phyloP scores from a whole-genome alignment of 2,329 filamentous ascomycete genomes.

The Penicillium sp. region DNA sequence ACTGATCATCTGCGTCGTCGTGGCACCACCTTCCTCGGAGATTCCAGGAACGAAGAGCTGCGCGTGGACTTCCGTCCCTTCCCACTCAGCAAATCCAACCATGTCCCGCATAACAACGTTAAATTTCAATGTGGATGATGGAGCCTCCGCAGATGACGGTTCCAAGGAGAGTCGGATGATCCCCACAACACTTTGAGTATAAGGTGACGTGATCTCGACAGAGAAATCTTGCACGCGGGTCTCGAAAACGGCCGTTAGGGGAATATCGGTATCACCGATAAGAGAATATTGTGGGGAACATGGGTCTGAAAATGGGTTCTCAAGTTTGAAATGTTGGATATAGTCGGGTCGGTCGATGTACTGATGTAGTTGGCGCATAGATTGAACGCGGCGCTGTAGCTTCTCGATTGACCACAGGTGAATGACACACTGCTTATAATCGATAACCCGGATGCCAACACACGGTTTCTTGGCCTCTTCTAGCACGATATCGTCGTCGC shows the following conservation, averaged over 20 bases:
- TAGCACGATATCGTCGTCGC: constrained; percentile 80
- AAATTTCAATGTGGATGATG: constrained; percentile 91
- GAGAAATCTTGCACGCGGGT: constrained; percentile 91
- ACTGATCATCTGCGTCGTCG: constrained; percentile 90
- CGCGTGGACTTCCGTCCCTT: constrained; percentile 92
- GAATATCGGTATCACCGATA: constrained; percentile 89
- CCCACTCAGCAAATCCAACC: constrained; percentile 88
- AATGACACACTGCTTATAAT: constrained; percentile 82
- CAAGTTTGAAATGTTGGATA: constrained; percentile 84
- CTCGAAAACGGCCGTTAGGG: constrained; percentile 89
- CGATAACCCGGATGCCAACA: constrained; percentile 83
- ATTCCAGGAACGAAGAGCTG: constrained; percentile 94
- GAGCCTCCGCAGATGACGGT: constrained; percentile 88
- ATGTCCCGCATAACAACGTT: constrained; percentile 98
- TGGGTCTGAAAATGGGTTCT: constrained; percentile 88
- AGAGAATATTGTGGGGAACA: constrained; percentile 92
- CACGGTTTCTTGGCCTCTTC: constrained; percentile 85
- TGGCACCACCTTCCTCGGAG: constrained; percentile 85
- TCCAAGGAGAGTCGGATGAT: constrained; percentile 89
- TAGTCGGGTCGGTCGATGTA: constrained; percentile 96
- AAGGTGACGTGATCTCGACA: constrained; percentile 86
- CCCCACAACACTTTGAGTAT: constrained; percentile 86
- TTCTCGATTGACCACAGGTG: constrained; percentile 96
- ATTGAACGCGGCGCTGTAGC: constrained; percentile 77
- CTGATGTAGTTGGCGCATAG: constrained; percentile 96